These are phyloP conservation scores for Chlorophyllum brunneum DNA, from an alignment of 768 basidiomycete genomes.

Conservation along the genomic window DNA sequence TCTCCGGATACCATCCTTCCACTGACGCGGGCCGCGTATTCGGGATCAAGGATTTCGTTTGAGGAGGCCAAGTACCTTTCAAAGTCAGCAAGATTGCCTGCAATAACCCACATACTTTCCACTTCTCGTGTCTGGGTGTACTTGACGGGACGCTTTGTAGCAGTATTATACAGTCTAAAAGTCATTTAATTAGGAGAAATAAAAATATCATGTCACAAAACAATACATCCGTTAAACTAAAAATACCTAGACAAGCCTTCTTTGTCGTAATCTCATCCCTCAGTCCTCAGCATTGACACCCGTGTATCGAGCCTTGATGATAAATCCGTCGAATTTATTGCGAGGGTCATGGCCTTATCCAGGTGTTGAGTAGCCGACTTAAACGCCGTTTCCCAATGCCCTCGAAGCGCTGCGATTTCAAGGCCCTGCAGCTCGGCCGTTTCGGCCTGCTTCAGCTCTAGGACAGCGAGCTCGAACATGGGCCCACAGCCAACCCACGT, in stretches of 20 bases:
- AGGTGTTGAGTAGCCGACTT: constrained; percentile 45
- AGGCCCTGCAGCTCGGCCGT: constrained; percentile 18
- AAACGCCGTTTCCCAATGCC: constrained; percentile 47
- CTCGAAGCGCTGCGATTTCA: constrained; percentile 21
- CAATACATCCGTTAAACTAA: neutral
- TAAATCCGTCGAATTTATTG: constrained; percentile 56
- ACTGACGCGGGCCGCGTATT: too few species aligned
- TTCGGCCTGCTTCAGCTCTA: constrained; percentile 59
- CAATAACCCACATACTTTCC: too few species aligned
- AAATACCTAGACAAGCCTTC: constrained; percentile 41
- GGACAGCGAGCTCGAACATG: constrained; percentile 65
- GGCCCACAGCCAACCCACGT: constrained; percentile 69
- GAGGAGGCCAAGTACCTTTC: too few species aligned
- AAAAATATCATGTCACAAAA: too few species aligned
- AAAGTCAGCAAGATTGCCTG: too few species aligned
- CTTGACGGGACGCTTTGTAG: too few species aligned
- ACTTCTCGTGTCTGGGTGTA: too few species aligned
- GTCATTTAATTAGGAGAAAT: too few species aligned
- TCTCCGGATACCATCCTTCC: too few species aligned
- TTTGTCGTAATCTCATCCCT: constrained; percentile 67
- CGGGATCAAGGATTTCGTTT: too few species aligned
- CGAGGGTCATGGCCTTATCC: constrained; percentile 45
- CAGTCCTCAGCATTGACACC: constrained; percentile 64
- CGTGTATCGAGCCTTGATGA: constrained; percentile 66
- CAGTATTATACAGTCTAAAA: too few species aligned